A percentile compares a stretch with the other conserved stretches of the same genome.
These are phyloP conservation scores for Suillus plorans DNA, from an alignment of 768 basidiomycete genomes.

Conservation along the genomic window DNA sequence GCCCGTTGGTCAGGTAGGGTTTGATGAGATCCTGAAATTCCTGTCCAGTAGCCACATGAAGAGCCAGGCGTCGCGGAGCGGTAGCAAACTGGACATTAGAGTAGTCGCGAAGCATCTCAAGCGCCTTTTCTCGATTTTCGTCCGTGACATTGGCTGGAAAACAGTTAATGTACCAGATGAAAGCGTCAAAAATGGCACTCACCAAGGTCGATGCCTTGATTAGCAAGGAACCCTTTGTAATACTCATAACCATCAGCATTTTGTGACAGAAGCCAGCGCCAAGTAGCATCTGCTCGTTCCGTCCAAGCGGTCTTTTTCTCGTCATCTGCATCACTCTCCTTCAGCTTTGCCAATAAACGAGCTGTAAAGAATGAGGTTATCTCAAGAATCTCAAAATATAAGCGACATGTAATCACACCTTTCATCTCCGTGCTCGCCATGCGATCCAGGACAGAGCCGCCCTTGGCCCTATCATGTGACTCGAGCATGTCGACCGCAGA, in stretches of 20 bases:
- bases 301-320: conserved; percentile 35
- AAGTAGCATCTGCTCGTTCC: conserved; percentile 77
- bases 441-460: conserved; percentile 67
- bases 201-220: conserved; percentile 70
- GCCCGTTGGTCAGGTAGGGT: conserved; percentile 65
- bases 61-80: conserved; percentile 71
- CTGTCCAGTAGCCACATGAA: conserved; percentile 69
- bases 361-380: conserved; percentile 44
- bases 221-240: conserved; percentile 70
- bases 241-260: conserved; percentile 85
- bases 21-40: conserved; percentile 64
- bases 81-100: conserved; percentile 63
- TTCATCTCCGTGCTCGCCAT: conserved; percentile 64
- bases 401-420: conserved; percentile 41
- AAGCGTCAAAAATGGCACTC: conserved; percentile 1
- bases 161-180: background rate
- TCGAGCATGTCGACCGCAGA: conserved; percentile 68
- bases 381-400: background rate
- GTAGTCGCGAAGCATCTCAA: conserved; percentile 60
- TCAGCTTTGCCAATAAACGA: conserved; percentile 68
- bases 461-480: conserved; percentile 48
- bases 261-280: conserved; percentile 76
- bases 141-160: conserved; percentile 45
- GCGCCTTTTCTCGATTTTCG: conserved; percentile 49
- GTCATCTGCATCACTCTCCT: conserved; percentile 7